A percentile compares a stretch with the other conserved stretches of the same genome.
phyloP scores from a whole-genome alignment of 2,329 filamentous ascomycete species.

The Phaeoacremonium minimum region DNA sequence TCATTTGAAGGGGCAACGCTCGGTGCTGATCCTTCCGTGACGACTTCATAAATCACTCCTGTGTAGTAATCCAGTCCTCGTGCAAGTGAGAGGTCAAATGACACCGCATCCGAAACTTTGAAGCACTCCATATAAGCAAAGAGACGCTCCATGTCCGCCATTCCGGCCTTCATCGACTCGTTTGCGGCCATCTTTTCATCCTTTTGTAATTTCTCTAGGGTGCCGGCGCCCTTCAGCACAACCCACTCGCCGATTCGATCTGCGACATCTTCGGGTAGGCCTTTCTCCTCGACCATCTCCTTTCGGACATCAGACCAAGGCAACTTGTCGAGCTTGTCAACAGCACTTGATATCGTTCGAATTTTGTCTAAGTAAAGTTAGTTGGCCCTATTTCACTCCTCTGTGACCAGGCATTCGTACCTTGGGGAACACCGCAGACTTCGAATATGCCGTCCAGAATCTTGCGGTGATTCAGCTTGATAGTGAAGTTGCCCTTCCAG shows the following conservation, averaged over 20 bases:
- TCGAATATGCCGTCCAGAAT: slow-evolving; percentile 90
- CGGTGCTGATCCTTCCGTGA: slow-evolving; percentile 74
- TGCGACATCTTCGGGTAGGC: slow-evolving; percentile 68
- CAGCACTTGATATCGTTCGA: slow-evolving; percentile 84
- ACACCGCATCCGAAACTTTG: slow-evolving; percentile 66
- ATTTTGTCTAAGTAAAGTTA: slow-evolving; percentile 86
- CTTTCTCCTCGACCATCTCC: slow-evolving; percentile 93
- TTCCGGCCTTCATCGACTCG: slow-evolving; percentile 68
- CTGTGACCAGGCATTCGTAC: no score
- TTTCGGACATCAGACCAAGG: slow-evolving; percentile 85
- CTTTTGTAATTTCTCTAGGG: slow-evolving; percentile 65
- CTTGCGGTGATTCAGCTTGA: slow-evolving; percentile 93
- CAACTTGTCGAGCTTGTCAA: slow-evolving; percentile 92
- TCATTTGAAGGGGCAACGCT: slow-evolving; percentile 12
- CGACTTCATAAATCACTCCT: slow-evolving; percentile 83
- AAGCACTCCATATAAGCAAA: slow-evolving; percentile 80
- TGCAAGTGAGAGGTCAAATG: slow-evolving; percentile 84
- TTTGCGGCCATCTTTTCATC: slow-evolving; percentile 68
- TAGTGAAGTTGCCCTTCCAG: slow-evolving; percentile 61
- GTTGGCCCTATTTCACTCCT: no score
- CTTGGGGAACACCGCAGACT: slow-evolving; percentile 82
- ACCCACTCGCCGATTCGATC: slow-evolving; percentile 85
- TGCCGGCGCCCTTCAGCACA: slow-evolving; percentile 34
- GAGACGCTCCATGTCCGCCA: slow-evolving; percentile 75
- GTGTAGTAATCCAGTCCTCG: slow-evolving; percentile 53